Evolutionary conservation across 2,329 filamentous ascomycete genomes (phyloP).

Genomic region (Rhytidhysteron rufulum): DNA sequence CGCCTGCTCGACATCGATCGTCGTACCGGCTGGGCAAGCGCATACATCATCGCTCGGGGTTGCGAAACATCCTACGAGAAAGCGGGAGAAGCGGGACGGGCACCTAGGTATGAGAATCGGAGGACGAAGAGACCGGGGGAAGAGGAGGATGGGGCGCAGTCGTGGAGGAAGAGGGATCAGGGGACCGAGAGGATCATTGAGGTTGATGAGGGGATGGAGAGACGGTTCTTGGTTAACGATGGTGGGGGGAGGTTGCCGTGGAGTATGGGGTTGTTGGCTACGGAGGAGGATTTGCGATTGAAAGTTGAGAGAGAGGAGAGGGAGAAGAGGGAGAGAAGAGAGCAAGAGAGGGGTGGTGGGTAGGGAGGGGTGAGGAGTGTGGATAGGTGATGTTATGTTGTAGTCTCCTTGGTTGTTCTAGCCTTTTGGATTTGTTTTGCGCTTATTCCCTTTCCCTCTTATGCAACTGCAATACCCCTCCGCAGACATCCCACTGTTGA

Average conservation of each 20-base stretch:
- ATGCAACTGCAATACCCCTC: no score
- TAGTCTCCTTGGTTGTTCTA: no score
- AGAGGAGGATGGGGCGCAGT: slow-evolving; percentile 8
- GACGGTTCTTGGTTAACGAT: slow-evolving; percentile 56
- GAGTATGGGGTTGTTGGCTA: slow-evolving; percentile 72
- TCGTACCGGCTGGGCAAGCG: slow-evolving; percentile 83
- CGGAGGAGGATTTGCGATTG: slow-evolving; percentile 78
- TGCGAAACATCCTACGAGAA: slow-evolving; percentile 83
- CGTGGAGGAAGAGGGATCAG: slow-evolving; percentile 10
- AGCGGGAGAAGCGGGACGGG: slow-evolving; percentile 67
- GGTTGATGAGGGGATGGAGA: slow-evolving; percentile 1
- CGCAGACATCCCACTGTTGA: no score
- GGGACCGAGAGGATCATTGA: slow-evolving; percentile 12
- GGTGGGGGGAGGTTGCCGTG: slow-evolving; percentile 64
- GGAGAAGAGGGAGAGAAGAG: slow-evolving; percentile 4
- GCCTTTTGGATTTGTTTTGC: no score
- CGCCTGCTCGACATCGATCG: slow-evolving; percentile 71
- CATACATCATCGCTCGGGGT: slow-evolving; percentile 73
- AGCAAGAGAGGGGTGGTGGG: neutral
- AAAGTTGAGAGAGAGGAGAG: slow-evolving; percentile 8
- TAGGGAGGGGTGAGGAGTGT: neutral
- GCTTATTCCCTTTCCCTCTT: no score
- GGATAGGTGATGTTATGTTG: no score
- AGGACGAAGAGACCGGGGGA: slow-evolving; percentile 17
- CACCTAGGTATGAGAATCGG: slow-evolving; percentile 61